Base-by-base conservation (phyloP, 108 stramenopile genomes). In the Nitzschia sp. region DNA sequence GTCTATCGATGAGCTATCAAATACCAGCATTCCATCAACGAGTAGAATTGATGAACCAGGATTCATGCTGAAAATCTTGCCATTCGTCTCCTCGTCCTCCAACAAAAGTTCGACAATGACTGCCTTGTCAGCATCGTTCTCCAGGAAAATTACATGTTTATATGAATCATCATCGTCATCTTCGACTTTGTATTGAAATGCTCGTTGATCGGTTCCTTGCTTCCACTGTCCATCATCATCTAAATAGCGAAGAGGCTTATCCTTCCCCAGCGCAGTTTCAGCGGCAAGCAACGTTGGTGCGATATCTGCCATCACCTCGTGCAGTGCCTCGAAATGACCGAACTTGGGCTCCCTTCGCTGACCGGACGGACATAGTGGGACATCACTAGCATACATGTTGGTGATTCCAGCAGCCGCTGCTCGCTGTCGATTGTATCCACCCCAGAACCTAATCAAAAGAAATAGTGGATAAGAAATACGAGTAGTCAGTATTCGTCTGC, bases 281-380 rank as follows among this genome's bases (percentile, higher is more conserved):
- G 67, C 32, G n/a, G 45, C 38, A 36, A 81, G 53, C 25, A 85
- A 38, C 6, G 58, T 57, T 15, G 64, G 50, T 27, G 85, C 74
- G 56, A 80, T 45, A 25, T 46, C 48, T 2, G 70, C 71, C 2
- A 88, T 57, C 15, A 58, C 66, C 21, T 45, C 59, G 41, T 88
- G 87, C 32, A 88, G 70, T 25, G 46, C 41, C 27, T 60, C 54
- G 13, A 80, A 66, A 56, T 85, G 82, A 45, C 60, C 63, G 69
- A 63, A 85, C 61, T 88, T 88, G 48, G 87, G 84, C 25, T 85
- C 64, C 5, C 67, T 76, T n/a, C 67, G 80, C 35, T 81, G 66
- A 27, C 81, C 81, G 36, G 77, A 68, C 15, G 79, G 57, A 60
- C 82, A 83, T 2, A 88, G 44, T 3, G 64, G 21, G 23, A 65